phyloP scores from a whole-genome alignment of 1,284 basidiomycete species.

The Sporisorium sorghi region DNA sequence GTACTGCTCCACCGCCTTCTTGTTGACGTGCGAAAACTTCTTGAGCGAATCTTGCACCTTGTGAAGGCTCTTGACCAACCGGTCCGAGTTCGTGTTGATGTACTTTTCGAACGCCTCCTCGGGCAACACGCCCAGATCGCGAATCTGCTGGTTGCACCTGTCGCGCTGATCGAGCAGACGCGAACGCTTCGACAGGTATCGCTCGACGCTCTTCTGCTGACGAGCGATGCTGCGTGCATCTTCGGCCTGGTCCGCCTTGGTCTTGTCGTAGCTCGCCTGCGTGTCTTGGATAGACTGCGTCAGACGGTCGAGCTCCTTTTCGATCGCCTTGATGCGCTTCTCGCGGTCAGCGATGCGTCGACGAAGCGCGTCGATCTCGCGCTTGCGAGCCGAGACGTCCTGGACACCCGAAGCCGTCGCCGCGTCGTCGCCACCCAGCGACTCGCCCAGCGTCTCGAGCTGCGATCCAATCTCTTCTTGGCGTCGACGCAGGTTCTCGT shows the following conservation, averaged over 20 bases:
- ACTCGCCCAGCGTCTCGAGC: conserved; percentile 80
- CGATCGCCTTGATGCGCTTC: conserved; percentile 65
- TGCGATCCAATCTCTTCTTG: conserved; percentile 81
- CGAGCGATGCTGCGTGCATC: conserved; percentile 85
- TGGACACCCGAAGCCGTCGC: conserved; percentile 78
- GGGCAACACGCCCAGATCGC: conserved; percentile 93
- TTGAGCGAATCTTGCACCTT: conserved; percentile 90
- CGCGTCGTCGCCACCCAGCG: conserved; percentile 74
- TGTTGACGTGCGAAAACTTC: conserved; percentile 98
- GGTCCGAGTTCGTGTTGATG: conserved; percentile 80
- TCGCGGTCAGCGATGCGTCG: conserved; percentile 71
- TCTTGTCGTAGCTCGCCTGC: conserved; percentile 77
- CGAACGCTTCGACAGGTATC: conserved; percentile 90
- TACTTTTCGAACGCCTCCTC: conserved; percentile 98
- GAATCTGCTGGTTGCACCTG: conserved; percentile 91
- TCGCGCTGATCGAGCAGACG: conserved; percentile 86
- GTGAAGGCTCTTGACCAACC: conserved; percentile 90
- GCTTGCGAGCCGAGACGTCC: conserved; percentile 76
- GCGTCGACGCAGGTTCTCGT: conserved; percentile 83
- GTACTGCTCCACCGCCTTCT: conserved; percentile 99
- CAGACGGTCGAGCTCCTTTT: conserved; percentile 75
- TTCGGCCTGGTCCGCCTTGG: conserved; percentile 84
- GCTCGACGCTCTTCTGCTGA: conserved; percentile 93
- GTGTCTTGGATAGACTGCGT: conserved; percentile 77
- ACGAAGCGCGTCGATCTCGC: conserved; percentile 68